A percentile compares a stretch with the other conserved stretches of the same genome.
Conservation (phyloP, 2,329 filamentous ascomycete genomes). For the Colletotrichum endophyticum region DNA sequence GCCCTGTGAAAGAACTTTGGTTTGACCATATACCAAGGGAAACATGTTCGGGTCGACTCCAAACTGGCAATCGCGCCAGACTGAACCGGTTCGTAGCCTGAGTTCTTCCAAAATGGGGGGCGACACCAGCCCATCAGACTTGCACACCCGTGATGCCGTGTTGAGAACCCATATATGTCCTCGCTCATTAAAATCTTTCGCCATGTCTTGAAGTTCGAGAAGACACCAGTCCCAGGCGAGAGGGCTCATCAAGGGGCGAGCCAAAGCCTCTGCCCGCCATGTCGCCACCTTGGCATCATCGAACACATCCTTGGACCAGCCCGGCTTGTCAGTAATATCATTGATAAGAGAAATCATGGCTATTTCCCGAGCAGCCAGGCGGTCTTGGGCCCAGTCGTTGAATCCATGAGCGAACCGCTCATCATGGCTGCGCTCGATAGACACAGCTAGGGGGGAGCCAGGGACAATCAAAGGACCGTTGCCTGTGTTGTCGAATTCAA, state of each 20-base stretch:
- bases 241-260: neutral
- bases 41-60: neutral
- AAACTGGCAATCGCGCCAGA: neutral
- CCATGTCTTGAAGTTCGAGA: neutral
- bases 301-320: neutral
- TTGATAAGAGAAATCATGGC: neutral
- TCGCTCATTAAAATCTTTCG: neutral
- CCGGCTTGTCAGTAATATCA: neutral
- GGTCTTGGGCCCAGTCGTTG: neutral
- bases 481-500: neutral
- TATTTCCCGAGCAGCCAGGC: neutral
- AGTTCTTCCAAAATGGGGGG: neutral
- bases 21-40: neutral
- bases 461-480: neutral
- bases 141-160: neutral
- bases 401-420: neutral
- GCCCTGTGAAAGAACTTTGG: neutral
- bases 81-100: neutral
- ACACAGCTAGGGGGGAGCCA: neutral
- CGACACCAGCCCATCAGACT: neutral
- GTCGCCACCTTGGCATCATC: neutral
- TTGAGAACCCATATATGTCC: neutral
- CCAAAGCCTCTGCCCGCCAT: neutral
- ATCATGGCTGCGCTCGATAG: neutral
- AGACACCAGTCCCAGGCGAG: neutral